Percentiles rank a stretch among this genome's conserved stretches.
phyloP scores from a whole-genome alignment of 148 eudicot species.

The Fallopia convolvulus region DNA sequence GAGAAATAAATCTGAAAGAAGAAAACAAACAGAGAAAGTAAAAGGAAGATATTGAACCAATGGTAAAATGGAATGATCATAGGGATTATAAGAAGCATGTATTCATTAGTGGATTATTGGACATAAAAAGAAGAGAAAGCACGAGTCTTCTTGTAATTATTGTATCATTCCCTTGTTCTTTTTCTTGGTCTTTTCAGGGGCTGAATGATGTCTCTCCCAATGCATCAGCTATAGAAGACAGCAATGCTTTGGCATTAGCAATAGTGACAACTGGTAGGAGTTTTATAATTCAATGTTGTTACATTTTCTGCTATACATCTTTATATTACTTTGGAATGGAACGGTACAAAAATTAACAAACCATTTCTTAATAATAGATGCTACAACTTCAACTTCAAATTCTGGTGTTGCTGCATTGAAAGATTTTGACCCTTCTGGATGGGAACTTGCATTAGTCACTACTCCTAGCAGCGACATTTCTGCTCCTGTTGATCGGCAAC shows the following conservation, averaged over 20 bases:
- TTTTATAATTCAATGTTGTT: neutral
- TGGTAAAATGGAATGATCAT: neutral
- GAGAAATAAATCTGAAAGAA: neutral
- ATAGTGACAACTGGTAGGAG: slow-evolving; percentile 65
- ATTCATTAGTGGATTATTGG: neutral
- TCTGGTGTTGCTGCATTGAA: slow-evolving; percentile 37
- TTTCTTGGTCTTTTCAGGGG: slow-evolving; percentile 39
- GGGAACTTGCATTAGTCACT: slow-evolving; percentile 96
- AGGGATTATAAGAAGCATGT: neutral
- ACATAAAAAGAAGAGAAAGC: neutral
- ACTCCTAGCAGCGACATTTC: slow-evolving; percentile 81
- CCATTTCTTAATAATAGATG: slow-evolving; percentile 22
- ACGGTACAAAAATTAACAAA: neutral
- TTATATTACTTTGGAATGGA: neutral
- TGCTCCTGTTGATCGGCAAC: slow-evolving; percentile 62
- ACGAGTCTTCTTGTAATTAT: neutral
- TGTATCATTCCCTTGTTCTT: neutral
- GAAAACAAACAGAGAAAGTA: neutral
- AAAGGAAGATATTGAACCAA: neutral
- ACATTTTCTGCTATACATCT: neutral
- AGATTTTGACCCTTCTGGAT: slow-evolving; percentile 80
- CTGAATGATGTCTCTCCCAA: slow-evolving; percentile 44
- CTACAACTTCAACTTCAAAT: slow-evolving; percentile 35
- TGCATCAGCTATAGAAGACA: slow-evolving; percentile 79
- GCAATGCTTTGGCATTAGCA: slow-evolving; percentile 93